phyloP scores from a whole-genome alignment of 202 grass and related monocot species.

The Alloteropsis angusta region DNA sequence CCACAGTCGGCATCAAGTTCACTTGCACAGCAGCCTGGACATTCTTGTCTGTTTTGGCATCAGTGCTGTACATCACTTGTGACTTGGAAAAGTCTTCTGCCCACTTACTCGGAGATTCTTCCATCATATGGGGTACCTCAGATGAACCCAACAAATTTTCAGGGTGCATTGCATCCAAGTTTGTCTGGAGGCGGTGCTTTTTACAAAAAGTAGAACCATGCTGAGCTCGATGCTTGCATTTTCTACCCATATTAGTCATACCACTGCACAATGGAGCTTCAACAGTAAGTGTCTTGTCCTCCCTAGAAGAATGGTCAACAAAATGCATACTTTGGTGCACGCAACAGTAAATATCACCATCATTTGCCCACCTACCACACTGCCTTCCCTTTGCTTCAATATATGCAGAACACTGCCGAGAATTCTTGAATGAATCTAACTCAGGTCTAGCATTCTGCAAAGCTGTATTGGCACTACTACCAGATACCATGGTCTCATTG shows the following conservation, averaged over 20 bases:
- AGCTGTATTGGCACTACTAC: conserved; percentile 17
- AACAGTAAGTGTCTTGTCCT: conserved; percentile 39
- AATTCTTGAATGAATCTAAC: conserved; percentile 51
- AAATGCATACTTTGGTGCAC: conserved; percentile 81
- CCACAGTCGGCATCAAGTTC: conserved; percentile 21
- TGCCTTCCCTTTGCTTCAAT: conserved; percentile 87
- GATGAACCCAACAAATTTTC: conserved; percentile 36
- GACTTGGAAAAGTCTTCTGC: conserved; percentile 30
- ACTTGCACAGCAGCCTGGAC: conserved; percentile 26
- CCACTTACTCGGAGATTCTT: conserved; percentile 29
- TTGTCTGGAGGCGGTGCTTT: conserved; percentile 65
- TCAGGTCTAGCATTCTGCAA: conserved; percentile 32
- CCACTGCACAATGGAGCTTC: conserved; percentile 68
- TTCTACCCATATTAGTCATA: conserved; percentile 78
- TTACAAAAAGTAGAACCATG: conserved; percentile 84
- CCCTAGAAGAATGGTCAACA: conserved; percentile 34
- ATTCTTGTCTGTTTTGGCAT: conserved; percentile 15
- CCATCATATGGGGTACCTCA: conserved; percentile 24
- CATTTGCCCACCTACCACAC: conserved; percentile 97
- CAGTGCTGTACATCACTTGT: conserved; percentile 13
- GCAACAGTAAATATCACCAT: conserved; percentile 88
- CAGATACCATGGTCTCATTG: conserved; percentile 28
- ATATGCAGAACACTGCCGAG: conserved; percentile 78
- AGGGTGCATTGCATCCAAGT: conserved; percentile 34
- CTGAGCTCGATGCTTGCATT: conserved; percentile 94